Evolutionary conservation across 1,139 yeast genomes (phyloP).

Genomic region (Candida mesenterica): DNA sequence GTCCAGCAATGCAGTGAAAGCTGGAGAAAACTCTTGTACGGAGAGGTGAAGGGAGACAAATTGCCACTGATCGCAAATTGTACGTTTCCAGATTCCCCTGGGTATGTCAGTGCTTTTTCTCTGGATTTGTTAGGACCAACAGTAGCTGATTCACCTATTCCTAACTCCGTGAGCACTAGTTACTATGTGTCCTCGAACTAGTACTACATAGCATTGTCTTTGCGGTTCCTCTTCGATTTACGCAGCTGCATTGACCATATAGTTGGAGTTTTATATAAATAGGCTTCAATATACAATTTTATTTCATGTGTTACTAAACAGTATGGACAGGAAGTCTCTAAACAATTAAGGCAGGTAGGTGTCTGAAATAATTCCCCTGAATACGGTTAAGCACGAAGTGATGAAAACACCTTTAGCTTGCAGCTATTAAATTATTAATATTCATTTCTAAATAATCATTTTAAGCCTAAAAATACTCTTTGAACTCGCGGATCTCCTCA

Average conservation of each 20-base stretch:
- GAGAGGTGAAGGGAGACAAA: conserved; percentile 45
- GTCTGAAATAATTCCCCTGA: too few relatives aligned
- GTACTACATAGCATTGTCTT: neutral
- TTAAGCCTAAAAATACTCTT: conserved; percentile 3
- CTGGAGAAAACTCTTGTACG: conserved; percentile 64
- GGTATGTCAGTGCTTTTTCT: conserved; percentile 17
- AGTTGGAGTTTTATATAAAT: too few relatives aligned
- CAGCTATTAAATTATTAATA: too few relatives aligned
- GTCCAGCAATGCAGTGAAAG: conserved; percentile 69
- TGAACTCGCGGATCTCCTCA: conserved; percentile 44
- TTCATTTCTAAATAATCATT: too few relatives aligned
- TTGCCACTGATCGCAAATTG: conserved; percentile 18
- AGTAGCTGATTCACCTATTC: conserved; percentile 32
- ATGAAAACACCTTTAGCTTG: too few relatives aligned
- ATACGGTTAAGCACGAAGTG: too few relatives aligned
- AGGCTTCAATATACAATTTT: too few relatives aligned
- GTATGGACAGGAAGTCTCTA: too few relatives aligned
- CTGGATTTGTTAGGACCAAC: conserved; percentile 17
- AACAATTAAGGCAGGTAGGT: too few relatives aligned
- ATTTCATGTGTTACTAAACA: too few relatives aligned
- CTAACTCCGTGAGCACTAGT: conserved; percentile 32
- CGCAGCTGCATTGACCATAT: too few relatives aligned
- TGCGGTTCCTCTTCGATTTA: neutral
- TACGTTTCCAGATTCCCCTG: conserved; percentile 12
- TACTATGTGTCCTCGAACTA: conserved; percentile 19